phyloP scores from a whole-genome alignment of 2,329 filamentous ascomycete genomes.

The Colletotrichum sp. region DNA sequence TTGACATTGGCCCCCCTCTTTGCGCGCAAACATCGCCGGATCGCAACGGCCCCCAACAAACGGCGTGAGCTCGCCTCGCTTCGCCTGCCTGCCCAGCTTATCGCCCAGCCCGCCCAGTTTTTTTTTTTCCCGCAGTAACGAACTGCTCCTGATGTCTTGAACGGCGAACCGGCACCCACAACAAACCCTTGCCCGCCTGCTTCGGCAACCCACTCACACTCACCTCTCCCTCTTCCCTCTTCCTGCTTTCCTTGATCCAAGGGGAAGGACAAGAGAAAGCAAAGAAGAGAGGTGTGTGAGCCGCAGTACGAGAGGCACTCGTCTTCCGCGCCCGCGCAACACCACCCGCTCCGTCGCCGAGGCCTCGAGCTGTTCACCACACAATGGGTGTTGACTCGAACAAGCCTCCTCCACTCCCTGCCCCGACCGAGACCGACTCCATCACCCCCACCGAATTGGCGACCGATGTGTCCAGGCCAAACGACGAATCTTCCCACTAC shows the following conservation, averaged over 20 bases:
- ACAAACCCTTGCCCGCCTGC: conserved; percentile 20
- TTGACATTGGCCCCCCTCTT: background rate
- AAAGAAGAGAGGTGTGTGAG: conserved; percentile 18
- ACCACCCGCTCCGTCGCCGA: conserved; percentile 12
- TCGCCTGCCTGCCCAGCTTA: conserved; percentile 1
- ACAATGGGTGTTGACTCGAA: conserved; percentile 63
- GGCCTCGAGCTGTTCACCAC: conserved; percentile 26
- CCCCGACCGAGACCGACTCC: conserved; percentile 77
- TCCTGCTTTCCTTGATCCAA: conserved; percentile 17
- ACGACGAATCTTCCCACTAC: conserved; percentile 75
- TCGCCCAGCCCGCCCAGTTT: conserved; percentile 19
- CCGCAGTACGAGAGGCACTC: conserved; percentile 18
- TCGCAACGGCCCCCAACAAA: background rate
- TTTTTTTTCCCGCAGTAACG: conserved; percentile 16
- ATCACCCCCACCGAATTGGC: conserved; percentile 68
- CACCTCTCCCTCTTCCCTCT: conserved; percentile 2
- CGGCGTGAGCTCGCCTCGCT: conserved; percentile 5
- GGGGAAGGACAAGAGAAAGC: conserved; percentile 7
- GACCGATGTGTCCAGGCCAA: conserved; percentile 72
- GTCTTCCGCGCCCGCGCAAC: conserved; percentile 13
- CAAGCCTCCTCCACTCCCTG: conserved; percentile 72
- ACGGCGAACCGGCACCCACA: conserved; percentile 18
- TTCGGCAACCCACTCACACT: conserved; percentile 17
- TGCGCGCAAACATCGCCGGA: conserved; percentile 13
- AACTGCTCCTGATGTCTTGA: conserved; percentile 21